A percentile compares a stretch with the other conserved stretches of the same genome.
Evolutionary conservation across 768 basidiomycete species (phyloP).

Genomic region (Phylloporus sp.): DNA sequence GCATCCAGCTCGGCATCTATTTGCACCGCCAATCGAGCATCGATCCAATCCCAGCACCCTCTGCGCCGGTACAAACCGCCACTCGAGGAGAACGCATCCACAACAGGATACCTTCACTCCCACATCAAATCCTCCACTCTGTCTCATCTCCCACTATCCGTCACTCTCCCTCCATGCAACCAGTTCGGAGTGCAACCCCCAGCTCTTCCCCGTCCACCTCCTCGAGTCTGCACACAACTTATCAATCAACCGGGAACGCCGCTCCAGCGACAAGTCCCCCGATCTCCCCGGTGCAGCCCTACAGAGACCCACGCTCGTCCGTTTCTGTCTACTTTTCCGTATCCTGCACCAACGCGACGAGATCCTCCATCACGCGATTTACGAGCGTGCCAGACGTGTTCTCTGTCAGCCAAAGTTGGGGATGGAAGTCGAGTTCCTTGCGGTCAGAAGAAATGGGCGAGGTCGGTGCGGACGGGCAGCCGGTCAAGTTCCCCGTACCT

Average conservation of each 20-base stretch:
- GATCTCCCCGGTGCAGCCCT: constrained; percentile 57
- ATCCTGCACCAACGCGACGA: constrained; percentile 74
- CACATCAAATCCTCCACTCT: constrained; percentile 28
- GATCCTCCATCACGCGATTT: constrained; percentile 78
- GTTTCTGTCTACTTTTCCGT: constrained; percentile 82
- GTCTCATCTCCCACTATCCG: constrained; percentile 29
- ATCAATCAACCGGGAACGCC: constrained; percentile 19
- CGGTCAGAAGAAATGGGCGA: constrained; percentile 46
- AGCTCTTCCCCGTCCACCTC: constrained; percentile 24
- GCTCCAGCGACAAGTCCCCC: constrained; percentile 42
- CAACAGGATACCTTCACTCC: constrained; percentile 29
- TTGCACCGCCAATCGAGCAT: constrained; percentile 80
- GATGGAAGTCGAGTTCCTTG: constrained; percentile 73
- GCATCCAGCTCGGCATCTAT: constrained; percentile 78
- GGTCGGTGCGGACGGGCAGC: constrained; percentile 30
- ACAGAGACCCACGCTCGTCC: constrained; percentile 66
- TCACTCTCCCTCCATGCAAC: constrained; percentile 44
- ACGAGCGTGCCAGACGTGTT: constrained; percentile 84
- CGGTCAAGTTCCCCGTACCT: constrained; percentile 29
- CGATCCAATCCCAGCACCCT: constrained; percentile 73
- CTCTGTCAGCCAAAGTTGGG: constrained; percentile 85
- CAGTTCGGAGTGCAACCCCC: constrained; percentile 45
- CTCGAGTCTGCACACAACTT: constrained; percentile 16
- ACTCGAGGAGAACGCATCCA: constrained; percentile 21
- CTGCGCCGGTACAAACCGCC: constrained; percentile 42